phyloP scores from a whole-genome alignment of 2,329 filamentous ascomycete species.

The Cladosporium oxysporum region DNA sequence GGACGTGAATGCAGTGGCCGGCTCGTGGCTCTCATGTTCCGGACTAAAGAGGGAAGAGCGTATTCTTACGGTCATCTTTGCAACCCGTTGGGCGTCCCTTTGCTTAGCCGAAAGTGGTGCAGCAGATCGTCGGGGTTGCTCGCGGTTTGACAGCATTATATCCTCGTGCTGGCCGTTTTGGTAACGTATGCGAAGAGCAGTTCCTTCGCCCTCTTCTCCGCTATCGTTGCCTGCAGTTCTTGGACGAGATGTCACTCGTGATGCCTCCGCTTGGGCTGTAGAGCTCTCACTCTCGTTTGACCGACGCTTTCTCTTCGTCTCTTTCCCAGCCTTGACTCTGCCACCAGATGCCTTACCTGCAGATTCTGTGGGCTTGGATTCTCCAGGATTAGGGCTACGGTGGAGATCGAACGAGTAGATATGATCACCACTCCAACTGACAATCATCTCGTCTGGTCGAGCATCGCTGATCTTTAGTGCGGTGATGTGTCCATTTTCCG shows the following conservation, averaged over 20 bases:
- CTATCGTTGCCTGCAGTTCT: conserved; percentile 44
- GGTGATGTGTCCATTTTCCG: conserved; percentile 65
- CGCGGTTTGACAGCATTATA: conserved; percentile 48
- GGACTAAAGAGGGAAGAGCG: conserved; percentile 58
- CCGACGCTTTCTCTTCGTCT: conserved; percentile 61
- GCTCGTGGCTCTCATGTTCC: conserved; percentile 25
- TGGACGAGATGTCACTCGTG: conserved; percentile 50
- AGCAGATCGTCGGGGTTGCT: background rate
- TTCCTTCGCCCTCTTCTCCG: conserved; percentile 31
- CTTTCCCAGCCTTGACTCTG: conserved; percentile 34
- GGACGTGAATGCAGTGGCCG: conserved; percentile 32
- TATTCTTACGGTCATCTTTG: conserved; percentile 56
- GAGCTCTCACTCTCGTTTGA: conserved; percentile 37
- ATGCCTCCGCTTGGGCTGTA: conserved; percentile 39
- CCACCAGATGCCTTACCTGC: conserved; percentile 26
- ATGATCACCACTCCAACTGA: conserved; percentile 68
- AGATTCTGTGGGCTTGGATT: conserved; percentile 30
- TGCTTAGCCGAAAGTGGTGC: conserved; percentile 52
- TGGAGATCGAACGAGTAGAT: conserved; percentile 65
- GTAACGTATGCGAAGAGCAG: conserved; percentile 57
- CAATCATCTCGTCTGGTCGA: conserved; percentile 67
- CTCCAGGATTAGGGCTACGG: conserved; percentile 57
- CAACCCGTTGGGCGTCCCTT: conserved; percentile 56
- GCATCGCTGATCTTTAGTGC: conserved; percentile 71
- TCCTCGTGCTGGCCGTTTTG: conserved; percentile 62